A percentile compares a stretch with the other conserved stretches of the same genome.
Conservation (phyloP, 495 filamentous ascomycete species). For the Xylaria scruposa region DNA sequence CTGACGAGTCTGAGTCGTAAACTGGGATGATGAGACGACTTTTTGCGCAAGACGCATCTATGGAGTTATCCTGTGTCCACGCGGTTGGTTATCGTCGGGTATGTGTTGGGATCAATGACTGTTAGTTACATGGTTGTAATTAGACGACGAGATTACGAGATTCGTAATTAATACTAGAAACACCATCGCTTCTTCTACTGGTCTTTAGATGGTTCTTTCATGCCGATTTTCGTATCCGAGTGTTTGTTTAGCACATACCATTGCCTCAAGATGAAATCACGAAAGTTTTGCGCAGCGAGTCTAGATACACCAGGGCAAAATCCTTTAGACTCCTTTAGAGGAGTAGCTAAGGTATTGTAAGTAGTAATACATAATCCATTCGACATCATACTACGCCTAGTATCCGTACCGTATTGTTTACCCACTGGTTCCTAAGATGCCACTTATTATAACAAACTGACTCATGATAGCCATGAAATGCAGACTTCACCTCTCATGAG, state of each 20-base stretch:
- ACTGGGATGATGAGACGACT: no score
- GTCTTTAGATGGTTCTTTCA: background rate
- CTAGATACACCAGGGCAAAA: background rate
- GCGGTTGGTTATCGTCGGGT: background rate
- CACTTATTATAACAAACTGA: background rate
- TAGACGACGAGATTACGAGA: background rate
- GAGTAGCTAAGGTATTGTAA: background rate
- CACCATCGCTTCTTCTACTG: background rate
- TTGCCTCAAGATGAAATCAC: background rate
- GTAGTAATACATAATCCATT: background rate
- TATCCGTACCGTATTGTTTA: background rate
- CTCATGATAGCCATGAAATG: conserved; percentile 12
- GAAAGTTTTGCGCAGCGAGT: background rate
- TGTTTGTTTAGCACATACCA: background rate
- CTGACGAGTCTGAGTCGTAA: conserved; percentile 8
- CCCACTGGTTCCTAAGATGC: background rate
- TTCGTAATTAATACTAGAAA: conserved; percentile 5
- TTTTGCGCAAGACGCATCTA: background rate
- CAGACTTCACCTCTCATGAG: conserved; percentile 14
- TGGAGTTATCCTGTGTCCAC: background rate
- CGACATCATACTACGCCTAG: background rate
- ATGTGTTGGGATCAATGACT: background rate
- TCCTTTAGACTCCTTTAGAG: background rate
- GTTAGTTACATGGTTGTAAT: conserved; percentile 15
- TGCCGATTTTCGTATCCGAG: background rate